These are phyloP conservation scores for Pseudomonodictys pantanalensis DNA, from an alignment of 495 filamentous ascomycete genomes.

Conservation along the genomic window DNA sequence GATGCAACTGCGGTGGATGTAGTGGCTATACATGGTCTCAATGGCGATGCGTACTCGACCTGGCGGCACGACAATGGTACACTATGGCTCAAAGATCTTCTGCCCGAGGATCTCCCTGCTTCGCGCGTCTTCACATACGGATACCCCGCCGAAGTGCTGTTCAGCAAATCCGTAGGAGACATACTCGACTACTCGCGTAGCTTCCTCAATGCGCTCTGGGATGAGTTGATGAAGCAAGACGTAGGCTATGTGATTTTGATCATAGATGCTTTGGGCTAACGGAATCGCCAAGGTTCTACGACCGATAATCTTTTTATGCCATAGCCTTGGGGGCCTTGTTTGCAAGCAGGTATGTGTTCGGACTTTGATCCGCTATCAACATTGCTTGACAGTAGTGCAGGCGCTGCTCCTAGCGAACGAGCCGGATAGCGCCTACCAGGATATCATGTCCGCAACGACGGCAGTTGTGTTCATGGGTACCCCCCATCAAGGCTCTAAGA, in stretches of 20 bases:
- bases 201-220: constrained; percentile 6
- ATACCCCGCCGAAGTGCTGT: constrained; percentile 25
- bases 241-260: too few species aligned
- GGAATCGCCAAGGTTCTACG: constrained; percentile 8
- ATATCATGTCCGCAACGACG: constrained; percentile 7
- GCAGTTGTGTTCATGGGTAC: constrained; percentile 31
- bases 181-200: constrained; percentile 18
- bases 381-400: constrained; percentile 8
- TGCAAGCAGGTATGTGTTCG: constrained; percentile 30
- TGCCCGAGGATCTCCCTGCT: constrained; percentile 20
- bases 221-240: background rate
- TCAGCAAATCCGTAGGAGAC: constrained; percentile 15
- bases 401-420: constrained; percentile 18
- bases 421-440: constrained; percentile 1
- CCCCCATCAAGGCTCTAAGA: constrained; percentile 24
- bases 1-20: constrained; percentile 19
- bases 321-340: constrained; percentile 33
- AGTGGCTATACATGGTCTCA: constrained; percentile 33
- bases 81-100: constrained; percentile 29
- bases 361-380: background rate
- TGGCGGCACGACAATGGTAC: constrained; percentile 31
- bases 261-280: too few species aligned
- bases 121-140: constrained; percentile 29
- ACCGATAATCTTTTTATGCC: constrained; percentile 32
- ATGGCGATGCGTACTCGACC: constrained; percentile 19